phyloP scores from a whole-genome alignment of 306 rosid genomes.

The Phaseolus lunatus region DNA sequence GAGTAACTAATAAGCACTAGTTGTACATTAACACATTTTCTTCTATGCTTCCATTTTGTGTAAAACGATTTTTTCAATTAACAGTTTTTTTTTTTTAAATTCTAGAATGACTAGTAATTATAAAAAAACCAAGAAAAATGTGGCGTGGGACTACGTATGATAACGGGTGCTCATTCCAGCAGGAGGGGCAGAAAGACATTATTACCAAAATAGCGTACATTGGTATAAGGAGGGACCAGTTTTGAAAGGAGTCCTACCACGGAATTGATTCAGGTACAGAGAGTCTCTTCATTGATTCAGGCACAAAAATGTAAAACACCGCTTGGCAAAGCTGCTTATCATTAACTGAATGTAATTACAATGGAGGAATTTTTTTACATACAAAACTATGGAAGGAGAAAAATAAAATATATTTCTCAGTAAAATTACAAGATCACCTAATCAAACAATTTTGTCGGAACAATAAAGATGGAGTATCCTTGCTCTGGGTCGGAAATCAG shows the following conservation, averaged over 20 bases:
- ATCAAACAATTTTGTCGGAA: slow-evolving; percentile 53
- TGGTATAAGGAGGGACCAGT: not conserved
- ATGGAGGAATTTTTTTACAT: slow-evolving; percentile 56
- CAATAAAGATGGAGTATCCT: slow-evolving; percentile 54
- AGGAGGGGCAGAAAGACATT: not conserved
- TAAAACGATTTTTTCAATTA: not conserved
- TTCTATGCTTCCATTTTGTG: not conserved
- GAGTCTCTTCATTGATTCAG: slow-evolving; percentile 19
- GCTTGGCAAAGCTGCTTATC: slow-evolving; percentile 60
- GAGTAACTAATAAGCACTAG: no score
- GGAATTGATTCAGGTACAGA: not conserved
- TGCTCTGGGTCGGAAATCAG: slow-evolving; percentile 61
- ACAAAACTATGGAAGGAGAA: slow-evolving; percentile 55
- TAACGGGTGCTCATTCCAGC: not conserved
- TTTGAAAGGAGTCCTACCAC: not conserved
- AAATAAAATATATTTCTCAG: slow-evolving; percentile 51
- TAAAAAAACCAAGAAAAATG: not conserved
- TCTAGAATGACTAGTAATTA: not conserved
- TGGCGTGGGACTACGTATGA: not conserved
- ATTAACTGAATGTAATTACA: slow-evolving; percentile 56
- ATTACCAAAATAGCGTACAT: not conserved
- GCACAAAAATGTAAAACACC: slow-evolving; percentile 33
- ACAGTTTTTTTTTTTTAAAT: not conserved
- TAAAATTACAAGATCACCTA: slow-evolving; percentile 49
- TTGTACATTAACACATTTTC: no score